Conservation (phyloP, 306 rosid genomes). For the Pueraria montana region DNA sequence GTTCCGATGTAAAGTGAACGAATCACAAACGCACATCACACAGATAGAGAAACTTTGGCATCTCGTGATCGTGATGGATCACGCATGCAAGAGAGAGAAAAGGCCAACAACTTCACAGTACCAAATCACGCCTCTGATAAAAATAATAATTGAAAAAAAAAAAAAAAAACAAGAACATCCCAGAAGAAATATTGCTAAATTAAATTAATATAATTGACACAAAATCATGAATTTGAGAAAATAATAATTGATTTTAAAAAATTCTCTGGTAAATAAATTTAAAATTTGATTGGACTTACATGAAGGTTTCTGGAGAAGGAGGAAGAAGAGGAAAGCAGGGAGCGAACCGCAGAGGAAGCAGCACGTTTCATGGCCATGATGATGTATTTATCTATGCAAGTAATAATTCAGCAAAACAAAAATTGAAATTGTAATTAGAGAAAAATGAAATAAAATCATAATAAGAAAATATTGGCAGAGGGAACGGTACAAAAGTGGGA, state of each 20-base stretch:
- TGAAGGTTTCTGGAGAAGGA: conserved; percentile 38
- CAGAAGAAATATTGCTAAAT: too few species aligned
- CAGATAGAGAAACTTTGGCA: not conserved
- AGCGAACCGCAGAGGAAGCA: conserved; percentile 61
- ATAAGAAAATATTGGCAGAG: too few species aligned
- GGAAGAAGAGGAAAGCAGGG: conserved; percentile 56
- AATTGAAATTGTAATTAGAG: too few species aligned
- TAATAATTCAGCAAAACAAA: not conserved
- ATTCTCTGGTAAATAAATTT: too few species aligned
- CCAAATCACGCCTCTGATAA: too few species aligned
- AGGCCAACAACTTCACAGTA: not conserved
- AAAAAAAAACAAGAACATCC: too few species aligned
- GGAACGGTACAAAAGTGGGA: too few species aligned
- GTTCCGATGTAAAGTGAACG: not conserved
- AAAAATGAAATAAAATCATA: not conserved
- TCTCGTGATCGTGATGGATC: conserved; percentile 28
- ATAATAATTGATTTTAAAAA: not conserved
- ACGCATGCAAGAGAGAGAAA: conserved; percentile 40
- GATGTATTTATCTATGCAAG: not conserved
- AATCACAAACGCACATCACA: not conserved
- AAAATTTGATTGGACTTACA: not conserved
- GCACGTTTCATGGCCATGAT: conserved; percentile 69
- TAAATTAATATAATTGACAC: not conserved
- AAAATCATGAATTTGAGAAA: not conserved
- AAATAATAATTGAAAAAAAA: not conserved